These are phyloP conservation scores for Prinsepia uniflora DNA, from an alignment of 306 rosid species.

Conservation along the genomic window DNA sequence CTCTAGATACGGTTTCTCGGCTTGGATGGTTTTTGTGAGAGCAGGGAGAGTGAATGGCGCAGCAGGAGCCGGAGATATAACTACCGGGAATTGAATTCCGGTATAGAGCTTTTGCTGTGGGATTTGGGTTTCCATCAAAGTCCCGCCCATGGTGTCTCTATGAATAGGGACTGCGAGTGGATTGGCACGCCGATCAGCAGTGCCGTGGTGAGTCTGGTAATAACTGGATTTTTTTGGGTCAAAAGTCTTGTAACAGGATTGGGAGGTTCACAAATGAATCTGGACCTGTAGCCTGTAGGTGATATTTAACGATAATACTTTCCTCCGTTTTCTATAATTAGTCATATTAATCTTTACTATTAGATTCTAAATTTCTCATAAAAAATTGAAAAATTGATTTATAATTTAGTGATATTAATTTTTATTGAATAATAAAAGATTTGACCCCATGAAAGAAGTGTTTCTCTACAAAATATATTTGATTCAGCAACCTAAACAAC, in stretches of 20 bases:
- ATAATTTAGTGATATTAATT: too few species aligned
- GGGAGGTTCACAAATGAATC: background rate
- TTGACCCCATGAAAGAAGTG: too few species aligned
- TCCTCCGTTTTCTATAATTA: too few species aligned
- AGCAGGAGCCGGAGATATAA: conserved; percentile 31
- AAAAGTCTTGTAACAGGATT: background rate
- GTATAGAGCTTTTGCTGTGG: conserved; percentile 49
- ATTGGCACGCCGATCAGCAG: background rate
- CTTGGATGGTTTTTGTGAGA: conserved; percentile 39
- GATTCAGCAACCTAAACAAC: too few species aligned
- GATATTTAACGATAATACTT: too few species aligned
- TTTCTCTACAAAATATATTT: too few species aligned
- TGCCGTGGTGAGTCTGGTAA: background rate
- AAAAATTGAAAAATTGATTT: too few species aligned
- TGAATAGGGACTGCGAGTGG: background rate
- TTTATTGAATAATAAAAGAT: too few species aligned
- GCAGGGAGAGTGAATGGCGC: conserved; percentile 16
- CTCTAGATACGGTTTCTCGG: conserved; percentile 42
- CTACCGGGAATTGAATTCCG: conserved; percentile 51
- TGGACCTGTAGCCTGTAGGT: too few species aligned
- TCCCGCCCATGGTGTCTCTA: conserved; percentile 13
- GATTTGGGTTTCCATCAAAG: conserved; percentile 44
- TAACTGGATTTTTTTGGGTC: too few species aligned
- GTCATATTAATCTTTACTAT: too few species aligned
- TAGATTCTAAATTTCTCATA: too few species aligned